These are phyloP conservation scores for Elsinoe ampelina DNA, from an alignment of 2,329 filamentous ascomycete species.

Conservation along the genomic window DNA sequence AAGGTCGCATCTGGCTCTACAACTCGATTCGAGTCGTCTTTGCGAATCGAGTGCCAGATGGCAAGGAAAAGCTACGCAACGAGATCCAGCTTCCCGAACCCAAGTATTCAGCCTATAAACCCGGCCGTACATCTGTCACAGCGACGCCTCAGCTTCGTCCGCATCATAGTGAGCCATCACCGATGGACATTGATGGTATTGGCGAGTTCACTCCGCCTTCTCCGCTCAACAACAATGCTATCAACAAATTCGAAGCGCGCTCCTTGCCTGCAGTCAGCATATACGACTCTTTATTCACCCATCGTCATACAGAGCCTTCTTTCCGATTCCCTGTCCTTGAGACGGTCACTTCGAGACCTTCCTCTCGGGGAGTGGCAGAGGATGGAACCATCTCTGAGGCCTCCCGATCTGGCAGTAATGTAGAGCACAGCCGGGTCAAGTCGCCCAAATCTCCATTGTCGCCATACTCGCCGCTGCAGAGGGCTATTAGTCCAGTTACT, in stretches of 20 bases:
- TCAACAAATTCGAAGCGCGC: slow-evolving; percentile 14
- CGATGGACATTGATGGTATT: slow-evolving; percentile 23
- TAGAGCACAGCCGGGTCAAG: slow-evolving; percentile 19
- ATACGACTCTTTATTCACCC: slow-evolving; percentile 6
- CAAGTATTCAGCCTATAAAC: slow-evolving; percentile 75
- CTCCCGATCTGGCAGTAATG: not conserved
- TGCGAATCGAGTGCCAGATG: slow-evolving; percentile 89
- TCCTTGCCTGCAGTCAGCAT: slow-evolving; percentile 15
- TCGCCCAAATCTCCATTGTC: slow-evolving; percentile 15
- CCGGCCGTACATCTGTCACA: slow-evolving; percentile 29
- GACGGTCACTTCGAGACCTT: slow-evolving; percentile 5
- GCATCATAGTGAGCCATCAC: slow-evolving; percentile 20
- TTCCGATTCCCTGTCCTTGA: slow-evolving; percentile 11
- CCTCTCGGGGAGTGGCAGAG: not conserved
- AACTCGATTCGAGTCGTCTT: slow-evolving; percentile 91
- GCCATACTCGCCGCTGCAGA: slow-evolving; percentile 18
- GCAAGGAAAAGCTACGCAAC: slow-evolving; percentile 83
- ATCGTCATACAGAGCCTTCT: slow-evolving; percentile 2
- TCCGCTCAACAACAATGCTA: slow-evolving; percentile 15
- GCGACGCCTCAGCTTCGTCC: slow-evolving; percentile 24
- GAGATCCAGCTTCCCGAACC: slow-evolving; percentile 87
- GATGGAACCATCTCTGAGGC: slow-evolving; percentile 11
- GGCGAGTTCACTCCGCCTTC: slow-evolving; percentile 22
- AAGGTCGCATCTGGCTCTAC: slow-evolving; percentile 80
- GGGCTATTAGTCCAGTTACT: slow-evolving; percentile 15